These are phyloP conservation scores for Leccinum fallax DNA, from an alignment of 1,284 basidiomycete genomes.

Conservation along the genomic window DNA sequence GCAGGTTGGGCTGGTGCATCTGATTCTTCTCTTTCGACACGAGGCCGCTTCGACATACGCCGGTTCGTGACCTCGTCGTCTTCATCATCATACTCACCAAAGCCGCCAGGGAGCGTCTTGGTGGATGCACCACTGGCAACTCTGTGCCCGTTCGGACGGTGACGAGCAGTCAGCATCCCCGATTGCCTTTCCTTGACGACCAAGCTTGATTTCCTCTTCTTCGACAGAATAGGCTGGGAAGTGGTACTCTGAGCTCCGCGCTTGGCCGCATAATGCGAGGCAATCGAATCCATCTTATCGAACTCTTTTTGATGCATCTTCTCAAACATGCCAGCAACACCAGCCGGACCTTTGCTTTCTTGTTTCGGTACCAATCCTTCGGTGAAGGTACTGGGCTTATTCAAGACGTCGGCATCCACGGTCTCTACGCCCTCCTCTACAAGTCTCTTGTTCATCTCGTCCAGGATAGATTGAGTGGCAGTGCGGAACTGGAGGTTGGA, in stretches of 20 bases:
- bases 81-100: constrained; percentile 52
- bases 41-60: constrained; percentile 45
- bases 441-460: constrained; percentile 77
- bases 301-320: constrained; percentile 65
- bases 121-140: constrained; percentile 45
- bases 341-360: constrained; percentile 20
- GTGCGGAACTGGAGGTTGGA: constrained; percentile 63
- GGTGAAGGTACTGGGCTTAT: constrained; percentile 27
- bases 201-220: constrained; percentile 48
- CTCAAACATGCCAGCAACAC: constrained; percentile 53
- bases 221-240: constrained; percentile 27
- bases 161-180: constrained; percentile 30
- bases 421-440: constrained; percentile 48
- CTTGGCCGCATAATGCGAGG: constrained; percentile 57
- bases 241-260: constrained; percentile 32
- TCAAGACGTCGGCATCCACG: constrained; percentile 46
- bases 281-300: constrained; percentile 76
- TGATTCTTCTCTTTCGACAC: constrained; percentile 36
- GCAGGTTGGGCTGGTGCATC: constrained; percentile 17
- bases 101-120: constrained; percentile 56
- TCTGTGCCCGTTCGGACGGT: constrained; percentile 30
- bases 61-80: constrained; percentile 36
- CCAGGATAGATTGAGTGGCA: constrained; percentile 64
- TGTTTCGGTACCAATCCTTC: constrained; percentile 21
- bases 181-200: constrained; percentile 46